Conservation (phyloP, 805 yeast species). For the Lachancea quebecensis region DNA sequence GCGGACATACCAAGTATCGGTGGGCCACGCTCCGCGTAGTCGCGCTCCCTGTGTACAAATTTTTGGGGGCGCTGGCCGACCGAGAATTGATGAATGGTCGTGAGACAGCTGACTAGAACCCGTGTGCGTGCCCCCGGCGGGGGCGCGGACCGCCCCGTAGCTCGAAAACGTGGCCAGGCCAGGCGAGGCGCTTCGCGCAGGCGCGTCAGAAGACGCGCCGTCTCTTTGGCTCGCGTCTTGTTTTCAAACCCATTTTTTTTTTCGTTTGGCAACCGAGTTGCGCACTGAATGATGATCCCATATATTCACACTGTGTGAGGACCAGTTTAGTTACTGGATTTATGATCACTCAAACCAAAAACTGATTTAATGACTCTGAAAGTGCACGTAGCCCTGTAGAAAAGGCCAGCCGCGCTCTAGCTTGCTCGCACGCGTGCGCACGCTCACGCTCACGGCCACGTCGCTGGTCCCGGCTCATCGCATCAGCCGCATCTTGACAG, state of each 20-base stretch:
- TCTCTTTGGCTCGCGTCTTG: conserved; percentile 1
- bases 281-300: conserved; percentile 10
- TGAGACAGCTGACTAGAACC: conserved; percentile 31
- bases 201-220: conserved; percentile 7
- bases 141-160: no score
- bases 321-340: conserved; percentile 24
- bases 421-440: no score
- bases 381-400: conserved; percentile 1
- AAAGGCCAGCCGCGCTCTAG: neutral
- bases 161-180: no score
- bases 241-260: neutral
- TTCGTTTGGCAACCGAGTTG: neutral
- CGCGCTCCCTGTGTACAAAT: conserved; percentile 33
- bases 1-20: conserved; percentile 40
- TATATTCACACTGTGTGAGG: conserved; percentile 37
- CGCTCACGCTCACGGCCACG: no score
- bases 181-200: neutral
- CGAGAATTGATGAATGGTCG: conserved; percentile 38
- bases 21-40: conserved; percentile 19
- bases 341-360: conserved; percentile 31
- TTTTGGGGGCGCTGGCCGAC: conserved; percentile 27
- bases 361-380: conserved; percentile 39
- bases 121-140: neutral
- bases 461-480: no score
- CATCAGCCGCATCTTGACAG: no score